These are phyloP conservation scores for Xylariomycetidae sp. DNA, from an alignment of 2,329 filamentous ascomycete genomes.

Conservation along the genomic window DNA sequence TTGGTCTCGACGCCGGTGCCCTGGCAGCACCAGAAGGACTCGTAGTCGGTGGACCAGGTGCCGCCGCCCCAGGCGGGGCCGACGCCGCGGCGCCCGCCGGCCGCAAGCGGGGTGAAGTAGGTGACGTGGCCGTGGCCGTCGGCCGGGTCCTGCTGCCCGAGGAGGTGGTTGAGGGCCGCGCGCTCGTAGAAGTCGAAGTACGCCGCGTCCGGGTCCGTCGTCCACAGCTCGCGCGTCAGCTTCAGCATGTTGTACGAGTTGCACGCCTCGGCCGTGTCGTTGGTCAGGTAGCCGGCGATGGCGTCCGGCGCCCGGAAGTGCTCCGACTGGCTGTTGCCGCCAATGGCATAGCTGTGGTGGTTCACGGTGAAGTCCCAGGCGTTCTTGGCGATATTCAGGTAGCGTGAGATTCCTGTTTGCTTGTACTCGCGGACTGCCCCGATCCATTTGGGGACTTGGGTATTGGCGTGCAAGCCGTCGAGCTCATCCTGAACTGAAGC, in stretches of 20 bases:
- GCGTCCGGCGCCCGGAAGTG: conserved; percentile 44
- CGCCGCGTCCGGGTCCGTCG: conserved; percentile 33
- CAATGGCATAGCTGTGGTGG: conserved; percentile 47
- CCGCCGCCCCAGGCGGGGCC: conserved; percentile 51
- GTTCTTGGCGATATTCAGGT: conserved; percentile 44
- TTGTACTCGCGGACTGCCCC: conserved; percentile 45
- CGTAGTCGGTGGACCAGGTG: conserved; percentile 49
- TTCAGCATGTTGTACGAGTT: conserved; percentile 56
- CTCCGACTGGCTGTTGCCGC: conserved; percentile 49
- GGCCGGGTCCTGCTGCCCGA: conserved; percentile 43
- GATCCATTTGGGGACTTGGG: conserved; percentile 50
- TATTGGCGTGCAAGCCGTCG: conserved; percentile 47
- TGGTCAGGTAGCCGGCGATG: conserved; percentile 37
- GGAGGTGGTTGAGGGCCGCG: conserved; percentile 44
- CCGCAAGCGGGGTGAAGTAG: conserved; percentile 47
- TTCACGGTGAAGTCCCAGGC: conserved; percentile 43
- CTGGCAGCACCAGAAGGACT: conserved; percentile 51
- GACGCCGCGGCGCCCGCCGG: conserved; percentile 42
- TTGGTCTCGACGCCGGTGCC: conserved; percentile 48
- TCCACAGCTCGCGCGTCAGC: conserved; percentile 47
- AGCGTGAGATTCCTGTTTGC: conserved; percentile 38
- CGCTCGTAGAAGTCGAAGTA: conserved; percentile 53
- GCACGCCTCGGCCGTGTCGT: conserved; percentile 47
- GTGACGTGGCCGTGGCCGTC: conserved; percentile 45
- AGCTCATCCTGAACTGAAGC: conserved; percentile 40